Evolutionary conservation across 805 yeast genomes (phyloP).

Genomic region (Hanseniaspora opuntiae): DNA sequence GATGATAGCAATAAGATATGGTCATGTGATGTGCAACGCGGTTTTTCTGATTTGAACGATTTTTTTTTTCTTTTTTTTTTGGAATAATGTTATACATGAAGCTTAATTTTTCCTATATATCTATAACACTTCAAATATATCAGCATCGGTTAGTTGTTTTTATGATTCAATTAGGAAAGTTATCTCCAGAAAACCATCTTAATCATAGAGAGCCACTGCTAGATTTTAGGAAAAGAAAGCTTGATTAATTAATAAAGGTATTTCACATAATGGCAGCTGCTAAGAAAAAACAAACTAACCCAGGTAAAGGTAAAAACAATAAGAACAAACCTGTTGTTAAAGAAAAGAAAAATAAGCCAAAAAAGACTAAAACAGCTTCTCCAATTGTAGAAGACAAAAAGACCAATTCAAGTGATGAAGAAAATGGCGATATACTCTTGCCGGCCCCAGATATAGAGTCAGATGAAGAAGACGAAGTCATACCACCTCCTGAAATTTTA

Average conservation of each 20-base stretch:
- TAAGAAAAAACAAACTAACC: neutral
- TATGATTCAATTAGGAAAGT: no score
- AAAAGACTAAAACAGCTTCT: neutral
- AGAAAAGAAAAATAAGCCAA: neutral
- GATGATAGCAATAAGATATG: neutral
- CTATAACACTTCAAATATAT: neutral
- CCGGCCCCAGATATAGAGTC: constrained; percentile 19
- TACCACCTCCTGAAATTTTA: constrained; percentile 28
- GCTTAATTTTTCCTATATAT: neutral
- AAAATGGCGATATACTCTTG: neutral
- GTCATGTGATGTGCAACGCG: neutral
- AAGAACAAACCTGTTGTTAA: neutral
- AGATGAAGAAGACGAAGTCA: constrained; percentile 11
- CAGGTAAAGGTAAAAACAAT: neutral
- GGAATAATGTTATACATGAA: neutral
- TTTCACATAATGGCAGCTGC: neutral
- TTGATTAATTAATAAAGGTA: neutral
- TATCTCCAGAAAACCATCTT: neutral
- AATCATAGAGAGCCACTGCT: no score
- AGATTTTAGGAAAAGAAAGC: no score
- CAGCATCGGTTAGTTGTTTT: no score
- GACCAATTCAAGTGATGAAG: neutral
- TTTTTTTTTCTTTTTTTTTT: neutral
- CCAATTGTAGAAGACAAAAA: no score
- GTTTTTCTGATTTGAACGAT: neutral